These are phyloP conservation scores for Schwanniomyces vanrijiae DNA, from an alignment of 805 yeast species.

Conservation along the genomic window DNA sequence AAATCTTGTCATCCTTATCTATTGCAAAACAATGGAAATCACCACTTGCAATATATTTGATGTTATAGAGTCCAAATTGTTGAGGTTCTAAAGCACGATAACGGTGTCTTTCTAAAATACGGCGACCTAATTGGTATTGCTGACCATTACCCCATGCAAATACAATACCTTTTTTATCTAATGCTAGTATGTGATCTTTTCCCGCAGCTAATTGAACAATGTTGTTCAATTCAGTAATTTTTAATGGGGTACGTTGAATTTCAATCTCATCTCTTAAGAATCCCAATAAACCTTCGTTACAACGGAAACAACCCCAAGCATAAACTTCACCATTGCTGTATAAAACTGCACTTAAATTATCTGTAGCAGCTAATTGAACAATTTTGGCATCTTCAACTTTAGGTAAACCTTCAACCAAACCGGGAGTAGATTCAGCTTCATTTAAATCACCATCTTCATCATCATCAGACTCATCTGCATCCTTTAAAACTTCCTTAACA, in stretches of 20 bases:
- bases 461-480: constrained; percentile 55
- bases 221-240: constrained; percentile 58
- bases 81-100: constrained; percentile 75
- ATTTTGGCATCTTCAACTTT: constrained; percentile 41
- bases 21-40: constrained; percentile 96
- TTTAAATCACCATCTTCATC: constrained; percentile 86
- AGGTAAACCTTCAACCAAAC: constrained; percentile 67
- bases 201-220: constrained; percentile 87
- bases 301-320: constrained; percentile 97
- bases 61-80: constrained; percentile 76
- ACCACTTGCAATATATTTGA: constrained; percentile 84
- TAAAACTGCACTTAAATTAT: constrained; percentile 81
- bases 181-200: constrained; percentile 85
- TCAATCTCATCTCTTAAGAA: constrained; percentile 60
- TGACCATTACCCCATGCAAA: constrained; percentile 98
- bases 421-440: constrained; percentile 87
- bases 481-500: constrained; percentile 61
- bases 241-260: constrained; percentile 67
- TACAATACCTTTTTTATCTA: constrained; percentile 82
- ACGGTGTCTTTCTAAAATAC: constrained; percentile 75
- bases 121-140: constrained; percentile 87
- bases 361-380: constrained; percentile 87
- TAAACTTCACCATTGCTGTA: constrained; percentile 82
- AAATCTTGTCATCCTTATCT: constrained; percentile 65
- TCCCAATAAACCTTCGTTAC: constrained; percentile 89